These are phyloP conservation scores for Sclerotinia subarctica DNA, from an alignment of 2,329 filamentous ascomycete species.

Conservation along the genomic window DNA sequence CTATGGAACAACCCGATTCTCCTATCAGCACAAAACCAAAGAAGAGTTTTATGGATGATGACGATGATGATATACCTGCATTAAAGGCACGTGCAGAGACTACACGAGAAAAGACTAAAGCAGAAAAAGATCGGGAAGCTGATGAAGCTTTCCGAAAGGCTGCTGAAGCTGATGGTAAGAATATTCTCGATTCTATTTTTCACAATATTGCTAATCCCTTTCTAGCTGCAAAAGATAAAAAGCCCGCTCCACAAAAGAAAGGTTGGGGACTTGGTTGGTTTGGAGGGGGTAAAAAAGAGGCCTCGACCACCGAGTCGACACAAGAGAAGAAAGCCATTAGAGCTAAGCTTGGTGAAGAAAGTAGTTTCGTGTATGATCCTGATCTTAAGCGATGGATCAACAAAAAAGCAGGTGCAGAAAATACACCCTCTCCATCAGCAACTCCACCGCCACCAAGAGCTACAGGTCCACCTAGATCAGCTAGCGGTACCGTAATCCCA, in stretches of 20 bases:
- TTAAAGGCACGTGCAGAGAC: conserved; percentile 41
- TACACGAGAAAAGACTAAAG: conserved; percentile 56
- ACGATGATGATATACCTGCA: conserved; percentile 65
- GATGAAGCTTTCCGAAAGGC: conserved; percentile 83
- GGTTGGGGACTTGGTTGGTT: conserved; percentile 91
- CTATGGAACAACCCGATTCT: conserved; percentile 44
- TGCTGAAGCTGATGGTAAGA: conserved; percentile 70
- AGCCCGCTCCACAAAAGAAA: conserved; percentile 49
- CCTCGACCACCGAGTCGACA: conserved; percentile 36
- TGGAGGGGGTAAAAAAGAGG: conserved; percentile 62
- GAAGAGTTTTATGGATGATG: conserved; percentile 80
- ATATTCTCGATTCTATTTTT: background rate
- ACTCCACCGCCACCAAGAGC: conserved; percentile 75
- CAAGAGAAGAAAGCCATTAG: conserved; percentile 68
- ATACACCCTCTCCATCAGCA: conserved; percentile 55
- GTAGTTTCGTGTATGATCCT: conserved; percentile 88
- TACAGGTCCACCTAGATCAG: conserved; percentile 44
- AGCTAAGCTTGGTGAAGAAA: conserved; percentile 92
- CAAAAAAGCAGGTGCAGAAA: conserved; percentile 74
- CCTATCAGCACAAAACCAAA: conserved; percentile 54
- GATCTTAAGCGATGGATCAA: conserved; percentile 99
- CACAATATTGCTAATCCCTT: conserved; percentile 20
- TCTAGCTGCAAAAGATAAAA: conserved; percentile 59
- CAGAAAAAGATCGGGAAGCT: conserved; percentile 72
- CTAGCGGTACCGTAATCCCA: conserved; percentile 25